Conservation (phyloP, 2,329 filamentous ascomycete species). For the Periconia sp. region DNA sequence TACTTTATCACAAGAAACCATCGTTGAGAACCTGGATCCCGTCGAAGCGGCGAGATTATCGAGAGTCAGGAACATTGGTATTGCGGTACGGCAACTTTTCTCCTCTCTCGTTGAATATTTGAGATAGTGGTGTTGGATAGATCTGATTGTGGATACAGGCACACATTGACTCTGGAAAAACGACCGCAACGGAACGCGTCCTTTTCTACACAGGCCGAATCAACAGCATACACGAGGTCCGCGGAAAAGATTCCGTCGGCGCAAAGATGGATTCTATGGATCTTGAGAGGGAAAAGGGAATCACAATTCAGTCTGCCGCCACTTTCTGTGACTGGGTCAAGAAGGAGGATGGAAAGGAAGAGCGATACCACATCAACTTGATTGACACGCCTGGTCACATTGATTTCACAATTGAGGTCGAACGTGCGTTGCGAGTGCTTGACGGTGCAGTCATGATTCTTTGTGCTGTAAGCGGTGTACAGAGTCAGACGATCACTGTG, state of each 20-base stretch:
- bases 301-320: constrained; percentile 97
- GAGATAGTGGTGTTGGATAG: neutral
- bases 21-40: constrained; percentile 78
- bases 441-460: constrained; percentile 98
- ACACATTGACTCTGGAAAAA: constrained; percentile 98
- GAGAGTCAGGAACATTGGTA: constrained; percentile 93
- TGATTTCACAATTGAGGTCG: constrained; percentile 98
- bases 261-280: constrained; percentile 99
- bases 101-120: neutral
- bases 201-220: constrained; percentile 98
- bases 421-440: constrained; percentile 88
- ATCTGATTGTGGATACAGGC: constrained; percentile 56
- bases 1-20: constrained; percentile 61
- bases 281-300: constrained; percentile 95
- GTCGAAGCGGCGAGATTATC: constrained; percentile 77
- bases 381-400: constrained; percentile 99
- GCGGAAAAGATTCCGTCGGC: constrained; percentile 90
- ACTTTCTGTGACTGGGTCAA: constrained; percentile 98
- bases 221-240: constrained; percentile 94
- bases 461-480: constrained; percentile 94
- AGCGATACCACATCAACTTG: constrained; percentile 96
- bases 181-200: constrained; percentile 92
- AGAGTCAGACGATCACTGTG: constrained; percentile 97
- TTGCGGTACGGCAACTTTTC: constrained; percentile 66
- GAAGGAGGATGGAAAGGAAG: constrained; percentile 73